These are phyloP conservation scores for Melastoma candidum DNA, from an alignment of 441 rosid genomes.

Conservation along the genomic window DNA sequence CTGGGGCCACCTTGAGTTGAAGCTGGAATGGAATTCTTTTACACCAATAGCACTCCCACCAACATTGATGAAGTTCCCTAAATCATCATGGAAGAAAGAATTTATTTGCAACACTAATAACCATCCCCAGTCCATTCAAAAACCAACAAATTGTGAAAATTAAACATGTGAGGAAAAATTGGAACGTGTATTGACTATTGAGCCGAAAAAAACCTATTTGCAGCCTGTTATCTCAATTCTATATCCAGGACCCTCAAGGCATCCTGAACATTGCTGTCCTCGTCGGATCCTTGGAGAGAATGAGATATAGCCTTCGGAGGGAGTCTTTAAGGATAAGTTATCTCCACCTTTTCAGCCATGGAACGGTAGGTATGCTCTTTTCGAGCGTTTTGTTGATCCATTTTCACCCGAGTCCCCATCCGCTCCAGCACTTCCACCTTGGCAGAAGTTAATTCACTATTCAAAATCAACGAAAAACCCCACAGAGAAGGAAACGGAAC, in stretches of 20 bases:
- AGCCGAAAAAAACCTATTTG: constrained; percentile 38
- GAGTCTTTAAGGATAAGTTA: constrained; percentile 48
- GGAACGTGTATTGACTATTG: not conserved
- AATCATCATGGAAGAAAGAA: constrained; percentile 64
- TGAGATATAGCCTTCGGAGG: constrained; percentile 45
- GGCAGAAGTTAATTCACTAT: constrained; percentile 3
- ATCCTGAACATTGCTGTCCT: constrained; percentile 42
- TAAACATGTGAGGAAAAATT: not conserved
- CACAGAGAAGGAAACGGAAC: not conserved
- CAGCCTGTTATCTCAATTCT: constrained; percentile 77
- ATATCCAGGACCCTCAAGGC: constrained; percentile 79
- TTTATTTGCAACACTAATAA: constrained; percentile 61
- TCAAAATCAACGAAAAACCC: constrained; percentile 2
- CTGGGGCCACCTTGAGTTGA: constrained; percentile 82
- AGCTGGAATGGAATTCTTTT: constrained; percentile 80
- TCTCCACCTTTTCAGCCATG: constrained; percentile 47
- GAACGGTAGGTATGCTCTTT: constrained; percentile 30
- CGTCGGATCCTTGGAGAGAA: constrained; percentile 39
- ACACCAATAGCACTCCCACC: constrained; percentile 52
- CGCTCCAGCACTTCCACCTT: constrained; percentile 20
- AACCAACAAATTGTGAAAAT: constrained; percentile 10
- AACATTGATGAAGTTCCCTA: constrained; percentile 36
- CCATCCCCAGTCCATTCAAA: constrained; percentile 52
- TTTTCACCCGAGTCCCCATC: constrained; percentile 25
- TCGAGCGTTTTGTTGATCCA: constrained; percentile 41